Base-by-base conservation (phyloP, 345 rosid species). In the Populus simonii region DNA sequence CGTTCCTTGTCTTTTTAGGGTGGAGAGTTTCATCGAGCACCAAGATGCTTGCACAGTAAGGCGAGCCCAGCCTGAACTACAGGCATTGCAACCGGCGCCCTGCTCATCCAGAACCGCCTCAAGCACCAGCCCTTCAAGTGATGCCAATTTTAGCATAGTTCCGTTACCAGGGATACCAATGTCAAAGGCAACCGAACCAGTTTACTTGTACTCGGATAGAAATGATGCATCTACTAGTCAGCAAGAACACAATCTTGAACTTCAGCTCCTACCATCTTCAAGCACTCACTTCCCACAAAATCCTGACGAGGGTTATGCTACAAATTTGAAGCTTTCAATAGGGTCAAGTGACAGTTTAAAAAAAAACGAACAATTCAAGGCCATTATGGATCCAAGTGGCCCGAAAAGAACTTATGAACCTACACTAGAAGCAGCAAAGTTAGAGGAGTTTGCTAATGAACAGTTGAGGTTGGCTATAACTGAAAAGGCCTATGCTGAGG, bases 21-120 rank as follows among this genome's bases (percentile, higher is more conserved):
- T 91, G 45, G 96, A 93, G 87, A 93, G 94, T 84, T 93, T 91
- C 80, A 93, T 93, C 11, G 97, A 93, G 57, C 97, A 93, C 76
- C 97, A 93, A 84, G 97, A 93, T 79, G 87, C 80, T 47, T 93
- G 97, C 57, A 84, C 87, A 16, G 80, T 87, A 74, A 87, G 90
- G 68, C 81, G 83, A 78, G 82, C 77, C 76, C 92, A 89, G 78
- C 85, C 84, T 7, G 93, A 88, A 22, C 77, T 83, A 35, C 84
- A 81, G 66, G 75, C 82, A 2, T 66, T 82, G 25, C 87, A 82
- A 27, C 86, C 87, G 27, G 90, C 91, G 1, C 27, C 27, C 31
- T 89, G 92, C 66, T 90, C 92, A 22, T 91, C 97, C 45, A 83
- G 93, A 80, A 85, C 94, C 2, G 94, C 90, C 23, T 92, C 97